Evolutionary conservation across 2,329 filamentous ascomycete species (phyloP).

Genomic region (Aspergillus thermomutatus): DNA sequence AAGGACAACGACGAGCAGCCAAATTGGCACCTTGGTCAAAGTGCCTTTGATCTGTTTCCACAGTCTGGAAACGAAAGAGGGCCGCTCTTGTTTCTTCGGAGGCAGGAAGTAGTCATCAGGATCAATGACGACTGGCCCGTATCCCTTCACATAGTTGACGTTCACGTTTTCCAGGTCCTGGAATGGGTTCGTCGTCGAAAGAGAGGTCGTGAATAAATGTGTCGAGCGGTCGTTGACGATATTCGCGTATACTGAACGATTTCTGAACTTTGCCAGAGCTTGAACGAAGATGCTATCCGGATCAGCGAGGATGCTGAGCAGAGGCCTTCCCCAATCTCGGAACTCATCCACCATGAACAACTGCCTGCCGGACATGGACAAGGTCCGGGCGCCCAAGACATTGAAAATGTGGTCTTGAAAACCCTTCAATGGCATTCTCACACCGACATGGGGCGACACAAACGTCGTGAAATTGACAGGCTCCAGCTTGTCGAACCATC

Average conservation of each 20-base stretch:
- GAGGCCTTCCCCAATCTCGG: constrained; percentile 73
- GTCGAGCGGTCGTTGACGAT: constrained; percentile 81
- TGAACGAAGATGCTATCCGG: constrained; percentile 80
- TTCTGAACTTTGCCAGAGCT: constrained; percentile 71
- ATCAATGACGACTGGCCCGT: constrained; percentile 73
- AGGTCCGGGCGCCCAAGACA: constrained; percentile 72
- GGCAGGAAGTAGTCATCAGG: constrained; percentile 30
- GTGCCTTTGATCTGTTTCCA: constrained; percentile 35
- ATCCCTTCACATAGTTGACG: constrained; percentile 70
- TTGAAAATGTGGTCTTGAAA: constrained; percentile 71
- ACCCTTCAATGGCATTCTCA: constrained; percentile 65
- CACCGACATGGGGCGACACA: constrained; percentile 78
- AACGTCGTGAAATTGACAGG: constrained; percentile 96
- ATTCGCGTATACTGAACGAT: constrained; percentile 78
- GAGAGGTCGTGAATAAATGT: constrained; percentile 77
- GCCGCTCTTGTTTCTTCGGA: constrained; percentile 17
- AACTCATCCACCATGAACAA: constrained; percentile 85
- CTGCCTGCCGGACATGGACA: constrained; percentile 81
- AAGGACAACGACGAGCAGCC: constrained; percentile 64
- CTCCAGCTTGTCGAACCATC: constrained; percentile 72
- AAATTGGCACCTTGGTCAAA: constrained; percentile 59
- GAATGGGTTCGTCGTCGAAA: constrained; percentile 76
- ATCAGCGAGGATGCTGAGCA: constrained; percentile 79
- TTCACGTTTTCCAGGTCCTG: constrained; percentile 63
- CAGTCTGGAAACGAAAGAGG: constrained; percentile 27